Base-by-base conservation (phyloP, 148 eudicot genomes). In the Euryodendron excelsum region DNA sequence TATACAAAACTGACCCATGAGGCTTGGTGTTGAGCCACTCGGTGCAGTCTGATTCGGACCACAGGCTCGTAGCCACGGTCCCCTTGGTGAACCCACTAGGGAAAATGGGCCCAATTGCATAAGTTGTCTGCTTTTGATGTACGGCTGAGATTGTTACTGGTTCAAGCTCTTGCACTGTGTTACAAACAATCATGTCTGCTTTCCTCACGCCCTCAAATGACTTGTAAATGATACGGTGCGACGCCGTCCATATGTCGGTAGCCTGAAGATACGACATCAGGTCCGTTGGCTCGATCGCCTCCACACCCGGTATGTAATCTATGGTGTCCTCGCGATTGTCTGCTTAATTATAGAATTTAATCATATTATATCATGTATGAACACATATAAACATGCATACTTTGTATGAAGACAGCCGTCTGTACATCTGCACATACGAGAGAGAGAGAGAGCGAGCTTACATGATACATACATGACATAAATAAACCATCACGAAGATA, bases 301-400 rank as follows among this genome's bases (percentile, higher is more conserved):
- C 50, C 2, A 92, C 89, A 20, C 98, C 98, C 1, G 98, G 94
- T 73, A 93, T 89, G 81, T 94, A 94, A 63, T 90, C 88, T 78
- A 94, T 88, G 30, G 78, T 80, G 61, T 90, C 93, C 34, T 72
- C 72, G 1, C 91, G 85, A 31, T 80, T 85, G 30, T 85, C 97
- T 92, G 53, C 45, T 59, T 3, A 21, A n/a, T 11, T 20, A 18
- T 17, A 44, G 25, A 62, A 27, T 21, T 8, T 61, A 63, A 31
- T 47, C 17, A 45, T 17, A 63, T 61, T 25, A 18, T 28, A 39
- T n/a, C n/a, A n/a, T n/a, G n/a, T 0, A 25, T 33, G 48, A 41
- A 44, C n/a, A n/a, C 44, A 39, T 3, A 21, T 18, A 18, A 17
- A 21, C 13, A 55, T 3, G 18, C 23, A 2, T n/a, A n/a, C n/a